Base-by-base conservation (phyloP, 2,329 filamentous ascomycete genomes). In the Madurella fahalii region DNA sequence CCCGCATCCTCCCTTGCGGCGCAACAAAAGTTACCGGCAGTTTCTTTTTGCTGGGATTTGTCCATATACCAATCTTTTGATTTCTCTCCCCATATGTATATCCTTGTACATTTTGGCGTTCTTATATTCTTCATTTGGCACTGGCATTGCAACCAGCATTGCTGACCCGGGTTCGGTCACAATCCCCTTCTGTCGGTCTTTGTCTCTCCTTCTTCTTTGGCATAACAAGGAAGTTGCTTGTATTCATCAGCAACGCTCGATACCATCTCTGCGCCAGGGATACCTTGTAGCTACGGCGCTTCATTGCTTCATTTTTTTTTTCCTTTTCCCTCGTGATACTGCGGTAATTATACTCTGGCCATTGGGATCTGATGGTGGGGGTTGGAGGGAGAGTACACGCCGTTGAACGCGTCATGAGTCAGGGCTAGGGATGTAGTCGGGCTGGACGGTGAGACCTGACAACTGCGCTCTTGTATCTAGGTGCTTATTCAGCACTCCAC, bases 121-220 rank as follows among this genome's bases (percentile, higher is more conserved):
- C 37, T 15, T 54, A 16, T 47, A 2, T 41, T 15, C 13, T 13
- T 25, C 31, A 37, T 16, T n/a, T 32, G n/a, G 47, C 42, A 47
- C 53, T 47, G 47, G 12, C 50, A 50, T 46, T 15, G 13, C 2
- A 37, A 51, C 48, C 44, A 47, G 47, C 57, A 58, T 44, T 56
- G 54, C 50, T 41, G 59, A 53, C 58, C 53, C 49, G 52, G 61
- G 56, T 50, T 57, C 39, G 54, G 54, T 59, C 47, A 49, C 49
- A 51, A 30, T 40, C 40, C 40, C 57, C 47, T 47, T 15, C 39
- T 40, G 40, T 50, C 37, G 40, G 31, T 45, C 42, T 16, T 55
- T 32, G 16, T 5, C 30, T 40, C 20, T 45, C 4, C 31, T 18
- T 39, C 47, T 58, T 25, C 44, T 42, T 58, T 41, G 43, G n/a